phyloP scores from a whole-genome alignment of 129 eudicot genomes.

The Helichrysum umbraculigerum region DNA sequence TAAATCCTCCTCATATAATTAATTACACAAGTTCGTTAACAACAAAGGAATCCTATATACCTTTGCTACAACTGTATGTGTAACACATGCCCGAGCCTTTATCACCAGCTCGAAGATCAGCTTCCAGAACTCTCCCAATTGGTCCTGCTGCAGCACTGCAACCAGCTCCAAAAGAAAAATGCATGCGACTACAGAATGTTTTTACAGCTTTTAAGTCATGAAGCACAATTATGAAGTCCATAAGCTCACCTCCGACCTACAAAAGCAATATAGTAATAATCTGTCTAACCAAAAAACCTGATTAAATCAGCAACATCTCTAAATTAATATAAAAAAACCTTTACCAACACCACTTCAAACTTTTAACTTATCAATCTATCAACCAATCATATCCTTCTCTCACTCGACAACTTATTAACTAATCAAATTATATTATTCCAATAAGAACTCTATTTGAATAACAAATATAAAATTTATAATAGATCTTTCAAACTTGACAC shows the following conservation, averaged over 20 bases:
- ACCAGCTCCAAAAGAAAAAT: slow-evolving; percentile 98
- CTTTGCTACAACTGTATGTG: slow-evolving; percentile 98
- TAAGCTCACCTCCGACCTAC: slow-evolving; percentile 96
- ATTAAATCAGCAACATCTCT: not conserved
- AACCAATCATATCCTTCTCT: not conserved
- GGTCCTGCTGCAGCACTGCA: slow-evolving; percentile 99
- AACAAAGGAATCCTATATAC: slow-evolving; percentile 37
- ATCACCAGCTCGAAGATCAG: slow-evolving; percentile 98
- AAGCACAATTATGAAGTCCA: slow-evolving; percentile 97
- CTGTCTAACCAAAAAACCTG: slow-evolving; percentile 14
- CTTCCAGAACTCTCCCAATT: slow-evolving; percentile 92
- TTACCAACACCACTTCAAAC: not conserved
- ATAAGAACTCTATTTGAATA: too few species aligned
- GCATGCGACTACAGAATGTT: slow-evolving; percentile 96
- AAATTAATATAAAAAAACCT: too few species aligned
- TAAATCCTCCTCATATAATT: not conserved
- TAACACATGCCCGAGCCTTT: slow-evolving; percentile 98
- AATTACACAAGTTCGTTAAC: too few species aligned
- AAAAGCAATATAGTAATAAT: slow-evolving; percentile 8
- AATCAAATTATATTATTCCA: not conserved
- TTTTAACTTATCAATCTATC: not conserved
- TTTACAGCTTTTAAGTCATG: slow-evolving; percentile 93
- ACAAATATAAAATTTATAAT: too few species aligned
- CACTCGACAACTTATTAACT: not conserved
- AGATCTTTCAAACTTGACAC: too few species aligned